These are phyloP conservation scores for Glycine tomentella DNA, from an alignment of 306 rosid genomes.

Conservation along the genomic window DNA sequence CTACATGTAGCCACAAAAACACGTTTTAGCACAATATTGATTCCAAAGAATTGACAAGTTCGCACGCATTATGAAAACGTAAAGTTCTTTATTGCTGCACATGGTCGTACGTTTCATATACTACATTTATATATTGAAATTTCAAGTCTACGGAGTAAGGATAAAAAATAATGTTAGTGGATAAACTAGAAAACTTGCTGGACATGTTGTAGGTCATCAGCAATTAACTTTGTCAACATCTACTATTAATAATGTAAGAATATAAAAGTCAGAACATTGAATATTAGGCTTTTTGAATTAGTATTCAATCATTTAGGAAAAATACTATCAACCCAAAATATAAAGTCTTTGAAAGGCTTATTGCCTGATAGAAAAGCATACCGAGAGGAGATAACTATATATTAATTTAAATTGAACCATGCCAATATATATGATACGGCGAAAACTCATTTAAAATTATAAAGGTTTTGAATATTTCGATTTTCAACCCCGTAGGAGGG, in stretches of 20 bases:
- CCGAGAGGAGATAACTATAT: not conserved
- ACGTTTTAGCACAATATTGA: conserved; percentile 36
- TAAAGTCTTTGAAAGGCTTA: not conserved
- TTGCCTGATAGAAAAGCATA: not conserved
- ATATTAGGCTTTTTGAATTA: not conserved
- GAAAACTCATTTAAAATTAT: not conserved
- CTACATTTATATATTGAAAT: not conserved
- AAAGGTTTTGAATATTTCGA: conserved; percentile 2
- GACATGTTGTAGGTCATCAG: conserved; percentile 1
- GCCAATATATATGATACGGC: not conserved
- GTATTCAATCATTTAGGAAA: no score
- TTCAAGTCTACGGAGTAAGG: not conserved
- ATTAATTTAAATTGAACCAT: not conserved
- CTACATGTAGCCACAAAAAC: not conserved
- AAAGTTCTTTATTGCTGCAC: conserved; percentile 4
- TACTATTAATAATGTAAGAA: not conserved
- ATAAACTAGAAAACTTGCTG: not conserved
- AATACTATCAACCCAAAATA: not conserved
- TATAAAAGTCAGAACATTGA: conserved; percentile 35
- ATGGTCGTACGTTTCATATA: not conserved
- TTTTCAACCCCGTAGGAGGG: no score
- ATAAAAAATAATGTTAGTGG: not conserved
- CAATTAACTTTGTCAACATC: conserved; percentile 20
- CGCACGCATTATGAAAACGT: conserved; percentile 22
- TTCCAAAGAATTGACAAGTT: conserved; percentile 39